Evolutionary conservation across 371 early-diverging fungal genomes (phyloP), one percentile per base, ranked within the genome.

Genomic region (Mortierella sp.): DNA sequence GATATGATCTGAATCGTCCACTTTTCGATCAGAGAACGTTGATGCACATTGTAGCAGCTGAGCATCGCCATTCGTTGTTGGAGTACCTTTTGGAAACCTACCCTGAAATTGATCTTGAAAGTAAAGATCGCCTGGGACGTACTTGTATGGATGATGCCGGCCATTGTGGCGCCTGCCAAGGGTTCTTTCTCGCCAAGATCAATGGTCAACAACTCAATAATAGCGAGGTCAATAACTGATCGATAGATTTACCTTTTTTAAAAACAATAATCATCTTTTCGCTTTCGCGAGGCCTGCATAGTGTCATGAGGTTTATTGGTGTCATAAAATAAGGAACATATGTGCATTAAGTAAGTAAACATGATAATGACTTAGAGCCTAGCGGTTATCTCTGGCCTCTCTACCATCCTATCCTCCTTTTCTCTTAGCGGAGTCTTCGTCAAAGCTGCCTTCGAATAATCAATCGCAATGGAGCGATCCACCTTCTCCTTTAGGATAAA

Each of bases 61-160:
- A 81, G 57, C 81, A 81, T 57, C 76, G 81, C 11, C 81, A 81
- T 66, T 35, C 11, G 0, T 18, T 81, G 28, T 18, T 72, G 22
- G 73, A 72, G 18, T 81, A 69, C 47, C 61, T 81, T 47, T 62
- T 75, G 26, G 39, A 58, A 22, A 71, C 68, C 20, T 70, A 60
- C 55, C 81, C 73, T 22, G 70, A 72, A 28, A 66, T 81, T 32
- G 68, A 81, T n/a, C n/a, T 72, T 22, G 26, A 18, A 16, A 40
- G 70, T 37, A 64, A 68, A 51, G 81, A 81, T 57, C 81, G 81
- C 14, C 65, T 81, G 40, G 81, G 76, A 51, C 67, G 81, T 9
- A 80, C 81, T 14, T 80, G 81, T 54, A 59, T 80, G 5, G 81
- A 80, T n/a, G 81, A 80, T 26, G 76, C 76, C 1, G 81, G 76